Percentiles rank a stretch among this genome's conserved stretches.
These are phyloP conservation scores for Lecanoromycetidae sp. DNA, from an alignment of 2,329 filamentous ascomycete species.

Conservation along the genomic window DNA sequence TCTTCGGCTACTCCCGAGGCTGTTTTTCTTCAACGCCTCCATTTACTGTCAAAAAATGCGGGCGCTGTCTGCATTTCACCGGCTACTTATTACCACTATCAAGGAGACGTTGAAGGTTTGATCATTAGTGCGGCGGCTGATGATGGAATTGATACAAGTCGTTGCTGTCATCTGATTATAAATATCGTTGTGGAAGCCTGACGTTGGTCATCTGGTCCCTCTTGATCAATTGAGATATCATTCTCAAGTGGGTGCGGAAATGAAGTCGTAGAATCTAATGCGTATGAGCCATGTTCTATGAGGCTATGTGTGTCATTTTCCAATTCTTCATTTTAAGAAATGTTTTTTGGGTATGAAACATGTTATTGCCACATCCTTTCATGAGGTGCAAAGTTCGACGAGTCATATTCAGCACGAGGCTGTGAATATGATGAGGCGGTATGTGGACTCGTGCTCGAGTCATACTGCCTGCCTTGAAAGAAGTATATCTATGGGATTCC, in stretches of 20 bases:
- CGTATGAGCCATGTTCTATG: not conserved
- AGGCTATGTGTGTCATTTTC: no score
- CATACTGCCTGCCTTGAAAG: not conserved
- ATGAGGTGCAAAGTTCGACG: no score
- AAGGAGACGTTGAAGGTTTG: no score
- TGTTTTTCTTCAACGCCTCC: not conserved
- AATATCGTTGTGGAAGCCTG: no score
- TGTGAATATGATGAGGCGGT: not conserved
- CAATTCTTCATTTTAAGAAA: no score
- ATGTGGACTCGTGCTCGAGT: constrained; percentile 7
- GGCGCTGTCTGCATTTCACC: no score
- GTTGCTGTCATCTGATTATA: no score
- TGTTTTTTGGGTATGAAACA: no score
- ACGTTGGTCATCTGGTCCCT: not conserved
- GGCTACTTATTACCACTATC: not conserved
- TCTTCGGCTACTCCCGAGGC: not conserved
- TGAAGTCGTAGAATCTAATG: not conserved
- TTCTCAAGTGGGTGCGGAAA: not conserved
- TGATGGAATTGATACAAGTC: no score
- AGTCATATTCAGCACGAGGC: not conserved
- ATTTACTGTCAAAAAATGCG: no score
- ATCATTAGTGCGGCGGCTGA: no score
- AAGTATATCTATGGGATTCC: not conserved
- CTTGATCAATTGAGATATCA: not conserved
- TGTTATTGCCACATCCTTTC: no score